phyloP scores from a whole-genome alignment of 345 rosid genomes.

The Salix udensis region DNA sequence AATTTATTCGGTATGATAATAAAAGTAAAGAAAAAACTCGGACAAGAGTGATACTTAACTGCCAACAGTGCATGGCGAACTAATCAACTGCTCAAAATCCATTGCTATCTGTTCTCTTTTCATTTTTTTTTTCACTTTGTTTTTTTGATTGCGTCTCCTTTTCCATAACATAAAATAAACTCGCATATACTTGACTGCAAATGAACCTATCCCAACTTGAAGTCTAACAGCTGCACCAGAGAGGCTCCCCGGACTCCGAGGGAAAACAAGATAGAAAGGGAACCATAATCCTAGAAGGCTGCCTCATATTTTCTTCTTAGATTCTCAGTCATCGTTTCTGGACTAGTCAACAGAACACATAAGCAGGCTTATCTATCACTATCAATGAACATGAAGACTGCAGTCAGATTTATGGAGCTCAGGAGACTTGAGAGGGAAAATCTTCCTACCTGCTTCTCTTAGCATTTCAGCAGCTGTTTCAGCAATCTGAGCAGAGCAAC shows the following conservation, averaged over 20 bases:
- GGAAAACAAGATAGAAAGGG: conserved; percentile 6
- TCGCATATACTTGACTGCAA: not conserved
- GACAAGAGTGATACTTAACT: not conserved
- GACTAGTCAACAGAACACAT: conserved; percentile 10
- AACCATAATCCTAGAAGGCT: not conserved
- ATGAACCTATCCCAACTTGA: conserved; percentile 1
- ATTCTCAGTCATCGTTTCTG: conserved; percentile 13
- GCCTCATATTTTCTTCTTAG: conserved; percentile 8
- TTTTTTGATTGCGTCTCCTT: not conserved
- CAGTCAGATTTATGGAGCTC: conserved; percentile 17
- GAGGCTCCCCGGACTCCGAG: conserved; percentile 5
- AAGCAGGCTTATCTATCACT: conserved; percentile 17
- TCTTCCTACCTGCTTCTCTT: conserved; percentile 31
- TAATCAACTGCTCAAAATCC: not conserved
- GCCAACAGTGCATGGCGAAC: not conserved
- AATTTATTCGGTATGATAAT: not conserved
- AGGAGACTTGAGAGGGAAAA: conserved; percentile 18
- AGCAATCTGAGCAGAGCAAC: conserved; percentile 65
- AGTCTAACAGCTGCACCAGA: conserved; percentile 11
- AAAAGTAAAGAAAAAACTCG: not conserved
- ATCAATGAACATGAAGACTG: conserved; percentile 38
- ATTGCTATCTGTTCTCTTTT: not conserved
- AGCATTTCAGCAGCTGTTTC: conserved; percentile 24
- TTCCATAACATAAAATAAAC: conserved; percentile 1
- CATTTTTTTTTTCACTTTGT: not conserved